Evolutionary conservation across 2,329 filamentous ascomycete genomes (phyloP).

Genomic region (Apiospora arundinis): DNA sequence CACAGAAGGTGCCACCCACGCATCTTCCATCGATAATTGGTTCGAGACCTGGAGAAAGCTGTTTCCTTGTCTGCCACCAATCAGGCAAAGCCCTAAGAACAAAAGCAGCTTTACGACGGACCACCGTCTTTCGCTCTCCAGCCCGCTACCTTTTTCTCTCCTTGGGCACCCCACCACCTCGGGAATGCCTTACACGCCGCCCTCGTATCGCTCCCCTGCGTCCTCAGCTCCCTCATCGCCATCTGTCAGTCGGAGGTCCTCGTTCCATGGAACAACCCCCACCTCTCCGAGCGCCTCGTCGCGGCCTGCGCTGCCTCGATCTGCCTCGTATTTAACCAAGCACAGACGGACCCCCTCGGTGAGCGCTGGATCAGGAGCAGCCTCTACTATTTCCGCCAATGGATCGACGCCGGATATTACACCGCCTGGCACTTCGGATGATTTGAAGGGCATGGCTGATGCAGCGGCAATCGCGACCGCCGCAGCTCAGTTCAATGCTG

Average conservation of each 20-base stretch:
- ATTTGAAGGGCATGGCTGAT: constrained; percentile 52
- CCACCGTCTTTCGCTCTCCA: constrained; percentile 29
- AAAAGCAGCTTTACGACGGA: constrained; percentile 35
- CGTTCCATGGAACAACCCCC: constrained; percentile 47
- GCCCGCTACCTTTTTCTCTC: constrained; percentile 33
- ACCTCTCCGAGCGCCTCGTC: constrained; percentile 38
- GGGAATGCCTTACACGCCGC: constrained; percentile 89
- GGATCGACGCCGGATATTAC: constrained; percentile 49
- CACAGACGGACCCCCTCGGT: constrained; percentile 66
- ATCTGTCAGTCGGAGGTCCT: constrained; percentile 63
- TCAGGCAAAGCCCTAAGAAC: constrained; percentile 34
- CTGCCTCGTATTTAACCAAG: constrained; percentile 69
- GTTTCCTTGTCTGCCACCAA: constrained; percentile 38
- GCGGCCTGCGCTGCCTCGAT: constrained; percentile 65
- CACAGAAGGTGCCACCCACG: constrained; percentile 27
- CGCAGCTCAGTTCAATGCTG: constrained; percentile 32
- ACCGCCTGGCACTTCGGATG: constrained; percentile 57
- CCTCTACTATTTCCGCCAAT: constrained; percentile 31
- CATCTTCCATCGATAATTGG: constrained; percentile 32
- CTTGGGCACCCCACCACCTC: constrained; percentile 39
- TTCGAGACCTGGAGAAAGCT: constrained; percentile 35
- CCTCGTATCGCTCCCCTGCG: constrained; percentile 69
- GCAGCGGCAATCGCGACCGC: constrained; percentile 57
- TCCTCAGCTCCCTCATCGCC: constrained; percentile 64
- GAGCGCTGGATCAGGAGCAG: constrained; percentile 22